Evolutionary conservation across 2,329 filamentous ascomycete species (phyloP), one percentile per base, ranked within the genome.

Genomic region (Tolypocladium ophioglossoides): DNA sequence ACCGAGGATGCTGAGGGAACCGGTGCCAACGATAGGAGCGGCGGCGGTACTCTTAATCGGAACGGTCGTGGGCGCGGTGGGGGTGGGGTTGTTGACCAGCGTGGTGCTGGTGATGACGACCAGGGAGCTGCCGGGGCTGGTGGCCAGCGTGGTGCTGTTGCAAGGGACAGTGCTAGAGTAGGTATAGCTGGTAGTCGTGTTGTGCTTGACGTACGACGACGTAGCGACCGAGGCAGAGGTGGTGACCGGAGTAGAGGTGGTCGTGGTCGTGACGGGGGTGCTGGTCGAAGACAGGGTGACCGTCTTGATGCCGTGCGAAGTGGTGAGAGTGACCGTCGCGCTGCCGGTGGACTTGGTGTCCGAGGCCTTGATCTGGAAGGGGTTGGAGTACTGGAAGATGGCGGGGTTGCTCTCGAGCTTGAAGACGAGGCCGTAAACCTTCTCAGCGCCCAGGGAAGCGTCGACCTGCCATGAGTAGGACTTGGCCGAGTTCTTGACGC

Each of bases 361-460:
- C 24, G 62, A 52, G 56, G 58, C 70, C 54, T 65, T 63, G 63
- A 83, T 81, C 63, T 72, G 62, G 74, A 86, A 86, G 61, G 80
- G 80, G 72, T 77, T 77, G 54, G 79, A 82, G 50, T 44, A 52
- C 27, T 52, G 50, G 35, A 52, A 34, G 27, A 75, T 68, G 12
- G 51, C 58, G 24, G 70, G 53, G 70, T 82, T 64, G 58, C 67
- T 69, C 60, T 78, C 74, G 38, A 76, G 72, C 58, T 67, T 66
- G 69, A 86, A 72, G 70, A 74, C 71, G 65, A 86, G 71, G 59
- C 82, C 83, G 69, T 85, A 85, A 63, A 75, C 74, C 52, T 70
- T 70, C 41, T 72, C 64, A 55, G 62, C 62, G 57, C 75, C 77
- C 32, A 79, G 72, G 32, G 64, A 58, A 56, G 70, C 62, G 64